Base-by-base conservation (phyloP, 345 rosid species). In the Garcia nutans region DNA sequence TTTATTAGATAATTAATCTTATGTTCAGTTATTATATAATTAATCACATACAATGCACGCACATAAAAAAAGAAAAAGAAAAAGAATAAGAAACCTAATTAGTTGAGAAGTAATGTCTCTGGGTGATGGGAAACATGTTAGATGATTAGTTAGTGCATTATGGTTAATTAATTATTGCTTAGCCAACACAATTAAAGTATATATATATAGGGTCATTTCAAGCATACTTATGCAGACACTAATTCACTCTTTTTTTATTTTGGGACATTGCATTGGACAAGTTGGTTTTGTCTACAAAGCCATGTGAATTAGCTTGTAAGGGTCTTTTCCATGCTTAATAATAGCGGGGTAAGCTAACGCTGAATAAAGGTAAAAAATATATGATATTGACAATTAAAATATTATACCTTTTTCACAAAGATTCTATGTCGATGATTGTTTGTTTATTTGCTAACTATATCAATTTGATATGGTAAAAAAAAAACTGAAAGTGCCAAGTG, bases 281-380 rank as follows among this genome's bases (percentile, higher is more conserved):
- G 28, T 61, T 61, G 65, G 33, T 61, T 26, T 59, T 59, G 11
- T 23, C 63, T 9, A 6, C 26, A 13, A 61, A 50, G 17, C 62
- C 72, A 68, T 70, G 73, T 54, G 60, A 70, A 54, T 70, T 54
- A 52, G 16, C 1, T 22, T 50, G 60, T 6, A 54, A 31, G 15
- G 2, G 49, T 70, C 73, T 10, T 19, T 28, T 31, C 41, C 45
- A 33, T 17, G 60, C 42, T 54, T 49, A 70, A 70, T 49, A 70
- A 70, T 70, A 26, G 73, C 55, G 49, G 73, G 73, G 63, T 20
- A 70, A 7, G 59, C 3, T 28, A 58, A 23, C 8, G 4, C 10
- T 58, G 62, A n/a, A n/a, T 28, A 58, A 58, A 9, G 7, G 12
- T 2, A 10, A 24, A 11, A n/a, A 26, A 15, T 10, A 15, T 10